Percentiles rank a stretch among this genome's conserved stretches.
Conservation (phyloP, 805 yeast species). For the Phaffomyces thermotolerans region DNA sequence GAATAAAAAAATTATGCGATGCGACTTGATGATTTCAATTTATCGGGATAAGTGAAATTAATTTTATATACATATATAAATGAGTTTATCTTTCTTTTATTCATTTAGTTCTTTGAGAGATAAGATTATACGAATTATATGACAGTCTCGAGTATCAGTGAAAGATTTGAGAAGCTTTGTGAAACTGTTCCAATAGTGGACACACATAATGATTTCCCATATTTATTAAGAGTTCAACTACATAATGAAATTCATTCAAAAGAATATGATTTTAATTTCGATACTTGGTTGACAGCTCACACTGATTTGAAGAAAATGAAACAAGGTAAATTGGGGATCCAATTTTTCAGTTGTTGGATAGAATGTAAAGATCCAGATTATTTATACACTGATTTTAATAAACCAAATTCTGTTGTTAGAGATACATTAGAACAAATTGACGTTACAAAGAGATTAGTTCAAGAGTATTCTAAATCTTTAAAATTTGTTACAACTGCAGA, state of each 20-base stretch:
- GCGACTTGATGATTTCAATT: neutral
- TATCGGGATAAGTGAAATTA: neutral
- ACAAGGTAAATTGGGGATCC: slow-evolving; percentile 41
- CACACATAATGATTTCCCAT: slow-evolving; percentile 47
- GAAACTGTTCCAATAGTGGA: slow-evolving; percentile 35
- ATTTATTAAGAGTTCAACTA: slow-evolving; percentile 37
- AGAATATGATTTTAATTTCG: slow-evolving; percentile 32
- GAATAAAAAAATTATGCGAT: no score
- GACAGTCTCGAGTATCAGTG: slow-evolving; percentile 8
- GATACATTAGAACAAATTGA: slow-evolving; percentile 51
- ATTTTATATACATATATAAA: neutral
- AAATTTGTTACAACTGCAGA: slow-evolving; percentile 34
- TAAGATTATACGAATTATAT: neutral
- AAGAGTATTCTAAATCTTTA: slow-evolving; percentile 32
- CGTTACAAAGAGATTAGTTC: slow-evolving; percentile 38
- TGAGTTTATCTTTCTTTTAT: neutral
- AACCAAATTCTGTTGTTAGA: slow-evolving; percentile 37
- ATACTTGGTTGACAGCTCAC: slow-evolving; percentile 32
- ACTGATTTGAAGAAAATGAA: slow-evolving; percentile 38
- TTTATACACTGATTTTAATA: slow-evolving; percentile 38
- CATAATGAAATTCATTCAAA: slow-evolving; percentile 33
- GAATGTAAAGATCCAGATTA: slow-evolving; percentile 37
- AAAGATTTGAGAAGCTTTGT: slow-evolving; percentile 13
- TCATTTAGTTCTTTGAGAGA: neutral
- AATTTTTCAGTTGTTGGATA: slow-evolving; percentile 43